phyloP scores from a whole-genome alignment of 495 filamentous ascomycete species.

The Hypoxylon subgilvum region DNA sequence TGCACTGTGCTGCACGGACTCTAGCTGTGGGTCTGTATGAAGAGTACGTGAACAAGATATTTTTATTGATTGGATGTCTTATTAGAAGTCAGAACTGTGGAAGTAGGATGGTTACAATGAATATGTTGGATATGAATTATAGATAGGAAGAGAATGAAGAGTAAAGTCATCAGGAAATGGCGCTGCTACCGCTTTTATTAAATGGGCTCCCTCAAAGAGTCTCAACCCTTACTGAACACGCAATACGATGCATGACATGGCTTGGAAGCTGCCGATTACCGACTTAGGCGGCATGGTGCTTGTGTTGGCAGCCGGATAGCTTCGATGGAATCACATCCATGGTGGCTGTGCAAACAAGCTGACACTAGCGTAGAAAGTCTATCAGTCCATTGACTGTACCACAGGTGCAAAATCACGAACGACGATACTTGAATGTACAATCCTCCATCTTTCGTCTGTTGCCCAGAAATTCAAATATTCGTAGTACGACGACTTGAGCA shows the following conservation, averaged over 20 bases:
- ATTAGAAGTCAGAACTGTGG: too few relatives aligned
- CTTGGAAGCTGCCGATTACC: slow-evolving; percentile 35
- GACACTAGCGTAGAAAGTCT: not conserved
- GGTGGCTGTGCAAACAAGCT: slow-evolving; percentile 34
- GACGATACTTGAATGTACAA: not conserved
- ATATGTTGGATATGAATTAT: not conserved
- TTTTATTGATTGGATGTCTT: too few relatives aligned
- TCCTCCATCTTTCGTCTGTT: not conserved
- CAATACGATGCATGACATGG: slow-evolving; percentile 36
- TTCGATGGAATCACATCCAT: slow-evolving; percentile 14
- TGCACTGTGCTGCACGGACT: not conserved
- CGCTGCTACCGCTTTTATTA: slow-evolving; percentile 21
- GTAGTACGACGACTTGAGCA: not conserved
- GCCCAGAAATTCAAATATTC: too few relatives aligned
- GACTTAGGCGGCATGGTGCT: slow-evolving; percentile 20
- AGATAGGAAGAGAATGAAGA: slow-evolving; percentile 10
- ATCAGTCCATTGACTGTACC: not conserved
- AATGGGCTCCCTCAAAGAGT: slow-evolving; percentile 5
- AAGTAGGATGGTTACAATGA: not conserved
- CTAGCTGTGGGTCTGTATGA: too few relatives aligned
- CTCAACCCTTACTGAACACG: slow-evolving; percentile 23
- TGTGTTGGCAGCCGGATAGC: slow-evolving; percentile 13
- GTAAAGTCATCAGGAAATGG: not conserved
- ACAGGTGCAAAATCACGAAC: too few relatives aligned
- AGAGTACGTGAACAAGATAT: not conserved